phyloP scores from a whole-genome alignment of 345 rosid genomes.

The Clausena lansium region DNA sequence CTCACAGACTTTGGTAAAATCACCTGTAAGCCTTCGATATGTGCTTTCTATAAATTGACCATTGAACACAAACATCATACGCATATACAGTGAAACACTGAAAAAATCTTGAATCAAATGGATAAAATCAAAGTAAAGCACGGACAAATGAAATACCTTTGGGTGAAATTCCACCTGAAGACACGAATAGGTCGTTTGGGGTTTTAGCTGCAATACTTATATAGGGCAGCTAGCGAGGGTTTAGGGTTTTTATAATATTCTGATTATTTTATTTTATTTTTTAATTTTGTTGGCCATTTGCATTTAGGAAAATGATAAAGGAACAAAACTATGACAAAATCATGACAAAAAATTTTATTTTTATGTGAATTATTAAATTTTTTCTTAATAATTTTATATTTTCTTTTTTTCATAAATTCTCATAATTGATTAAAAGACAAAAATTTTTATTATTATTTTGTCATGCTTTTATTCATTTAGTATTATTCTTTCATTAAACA shows the following conservation, averaged over 20 bases:
- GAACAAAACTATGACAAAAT: too few species aligned
- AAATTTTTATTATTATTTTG: too few species aligned
- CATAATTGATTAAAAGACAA: too few species aligned
- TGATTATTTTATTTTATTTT: too few species aligned
- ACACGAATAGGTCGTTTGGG: not conserved
- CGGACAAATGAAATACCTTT: slow-evolving; percentile 2
- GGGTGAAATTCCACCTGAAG: not conserved
- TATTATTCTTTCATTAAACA: too few species aligned
- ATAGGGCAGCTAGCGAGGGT: not conserved
- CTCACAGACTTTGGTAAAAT: slow-evolving; percentile 40
- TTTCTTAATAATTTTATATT: too few species aligned
- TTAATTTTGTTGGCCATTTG: too few species aligned
- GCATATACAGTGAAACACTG: not conserved
- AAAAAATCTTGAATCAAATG: not conserved
- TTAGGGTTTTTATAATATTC: not conserved
- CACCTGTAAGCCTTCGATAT: slow-evolving; percentile 82
- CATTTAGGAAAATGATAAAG: too few species aligned
- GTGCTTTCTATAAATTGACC: slow-evolving; percentile 39
- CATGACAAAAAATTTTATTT: too few species aligned
- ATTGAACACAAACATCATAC: not conserved
- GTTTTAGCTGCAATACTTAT: not conserved
- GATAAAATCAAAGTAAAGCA: not conserved
- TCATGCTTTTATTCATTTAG: too few species aligned
- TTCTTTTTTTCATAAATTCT: too few species aligned
- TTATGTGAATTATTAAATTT: too few species aligned